These are phyloP conservation scores for Actinomucor elegans DNA, from an alignment of 371 early-diverging fungal genomes.

Conservation along the genomic window DNA sequence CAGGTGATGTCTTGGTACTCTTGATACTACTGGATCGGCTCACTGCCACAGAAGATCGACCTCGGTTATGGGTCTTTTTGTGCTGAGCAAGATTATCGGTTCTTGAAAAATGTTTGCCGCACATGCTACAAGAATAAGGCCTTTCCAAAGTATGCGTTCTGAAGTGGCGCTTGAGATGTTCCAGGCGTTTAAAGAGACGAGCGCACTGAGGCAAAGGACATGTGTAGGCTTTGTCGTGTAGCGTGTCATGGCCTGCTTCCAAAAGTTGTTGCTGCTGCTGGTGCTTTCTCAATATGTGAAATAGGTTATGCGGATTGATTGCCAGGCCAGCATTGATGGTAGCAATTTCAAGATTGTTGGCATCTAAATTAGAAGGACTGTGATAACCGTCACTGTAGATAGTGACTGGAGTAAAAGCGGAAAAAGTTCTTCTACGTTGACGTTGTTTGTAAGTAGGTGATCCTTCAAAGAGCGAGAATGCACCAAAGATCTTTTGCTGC, in stretches of 20 bases:
- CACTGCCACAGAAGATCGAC: too few relatives aligned
- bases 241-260: too few relatives aligned
- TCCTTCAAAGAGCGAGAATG: constrained; percentile 70
- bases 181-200: constrained; percentile 73
- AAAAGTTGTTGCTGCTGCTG: not conserved
- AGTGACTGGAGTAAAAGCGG: not conserved
- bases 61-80: constrained; percentile 61
- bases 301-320: constrained; percentile 5
- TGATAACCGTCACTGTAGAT: too few relatives aligned
- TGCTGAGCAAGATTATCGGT: constrained; percentile 73
- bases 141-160: constrained; percentile 82
- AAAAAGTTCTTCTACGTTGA: constrained; percentile 37
- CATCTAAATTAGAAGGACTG: too few relatives aligned
- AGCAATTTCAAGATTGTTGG: too few relatives aligned
- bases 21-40: too few relatives aligned
- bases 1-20: too few relatives aligned
- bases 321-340: too few relatives aligned
- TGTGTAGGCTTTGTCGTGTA: too few relatives aligned
- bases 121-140: constrained; percentile 71
- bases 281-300: not conserved
- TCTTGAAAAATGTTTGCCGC: constrained; percentile 78
- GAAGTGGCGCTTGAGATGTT: constrained; percentile 89
- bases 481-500: constrained; percentile 54
- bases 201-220: constrained; percentile 54
- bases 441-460: constrained; percentile 75